Percentiles rank a stretch among this genome's conserved stretches.
phyloP scores from a whole-genome alignment of 805 yeast genomes.

The Candida maris region DNA sequence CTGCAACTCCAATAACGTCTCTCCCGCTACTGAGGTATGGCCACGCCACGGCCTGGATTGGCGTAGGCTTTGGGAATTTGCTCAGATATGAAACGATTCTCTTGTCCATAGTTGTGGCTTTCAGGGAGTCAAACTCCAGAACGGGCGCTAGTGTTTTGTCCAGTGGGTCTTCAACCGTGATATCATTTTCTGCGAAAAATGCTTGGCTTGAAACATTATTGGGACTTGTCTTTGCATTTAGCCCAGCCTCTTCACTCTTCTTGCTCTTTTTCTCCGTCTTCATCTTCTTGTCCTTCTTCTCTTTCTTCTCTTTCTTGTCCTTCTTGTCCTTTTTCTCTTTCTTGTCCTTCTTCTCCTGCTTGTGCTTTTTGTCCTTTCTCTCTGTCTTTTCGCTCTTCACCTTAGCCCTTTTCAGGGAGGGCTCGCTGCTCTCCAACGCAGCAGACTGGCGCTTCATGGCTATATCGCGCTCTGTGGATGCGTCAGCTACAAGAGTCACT shows the following conservation, averaged over 20 bases:
- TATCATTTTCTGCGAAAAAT: constrained; percentile 69
- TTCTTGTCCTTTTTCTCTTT: constrained; percentile 38
- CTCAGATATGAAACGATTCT: constrained; percentile 58
- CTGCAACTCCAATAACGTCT: constrained; percentile 96
- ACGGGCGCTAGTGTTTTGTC: constrained; percentile 59
- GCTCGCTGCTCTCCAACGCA: too few relatives aligned
- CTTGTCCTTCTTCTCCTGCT: constrained; percentile 37
- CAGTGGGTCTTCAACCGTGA: constrained; percentile 68
- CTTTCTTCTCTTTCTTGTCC: constrained; percentile 30
- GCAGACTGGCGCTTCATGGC: too few relatives aligned
- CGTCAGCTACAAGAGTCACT: too few relatives aligned
- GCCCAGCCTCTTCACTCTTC: constrained; percentile 4
- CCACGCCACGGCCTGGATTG: constrained; percentile 94
- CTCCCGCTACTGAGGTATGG: constrained; percentile 75
- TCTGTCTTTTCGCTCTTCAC: constrained; percentile 25
- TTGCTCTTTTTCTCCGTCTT: constrained; percentile 22
- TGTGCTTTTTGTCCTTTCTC: constrained; percentile 30
- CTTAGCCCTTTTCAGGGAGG: constrained; percentile 25
- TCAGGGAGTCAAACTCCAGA: constrained; percentile 60
- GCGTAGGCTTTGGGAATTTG: constrained; percentile 87
- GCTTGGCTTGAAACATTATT: constrained; percentile 36
- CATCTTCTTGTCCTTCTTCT: constrained; percentile 12
- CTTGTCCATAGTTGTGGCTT: constrained; percentile 40
- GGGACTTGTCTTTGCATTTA: not conserved
- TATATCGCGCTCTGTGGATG: too few relatives aligned